Conservation (phyloP, 2,329 filamentous ascomycete genomes). For the Xylariales sp. region DNA sequence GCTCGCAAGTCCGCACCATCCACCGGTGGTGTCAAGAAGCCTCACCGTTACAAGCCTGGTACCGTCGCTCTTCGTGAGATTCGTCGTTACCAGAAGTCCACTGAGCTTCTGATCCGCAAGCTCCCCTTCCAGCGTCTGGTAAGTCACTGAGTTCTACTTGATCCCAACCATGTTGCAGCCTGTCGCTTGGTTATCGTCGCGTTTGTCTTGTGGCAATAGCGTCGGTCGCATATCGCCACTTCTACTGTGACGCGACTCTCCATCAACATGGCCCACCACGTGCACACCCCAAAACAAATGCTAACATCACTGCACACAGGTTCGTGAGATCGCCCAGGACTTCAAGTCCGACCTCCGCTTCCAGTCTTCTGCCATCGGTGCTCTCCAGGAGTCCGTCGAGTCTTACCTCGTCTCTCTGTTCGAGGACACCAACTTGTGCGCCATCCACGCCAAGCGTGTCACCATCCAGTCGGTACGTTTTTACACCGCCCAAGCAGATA, state of each 20-base stretch:
- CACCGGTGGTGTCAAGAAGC: constrained; percentile 96
- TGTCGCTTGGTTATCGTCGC: not conserved
- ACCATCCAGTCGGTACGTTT: constrained; percentile 76
- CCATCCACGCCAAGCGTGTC: constrained; percentile 98
- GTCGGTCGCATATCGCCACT: constrained; percentile 6
- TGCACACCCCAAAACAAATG: too few species aligned
- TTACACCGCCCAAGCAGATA: not conserved
- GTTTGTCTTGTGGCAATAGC: not conserved
- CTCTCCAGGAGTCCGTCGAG: constrained; percentile 97
- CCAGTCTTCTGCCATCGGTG: constrained; percentile 96
- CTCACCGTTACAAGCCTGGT: constrained; percentile 84
- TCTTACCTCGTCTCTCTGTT: constrained; percentile 98
- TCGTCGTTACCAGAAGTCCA: constrained; percentile 95
- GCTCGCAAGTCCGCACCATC: constrained; percentile 97
- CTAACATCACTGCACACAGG: constrained; percentile 32
- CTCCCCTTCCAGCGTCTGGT: constrained; percentile 95
- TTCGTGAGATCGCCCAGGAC: constrained; percentile 94
- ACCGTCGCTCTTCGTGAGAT: constrained; percentile 98
- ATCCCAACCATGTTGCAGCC: too few species aligned
- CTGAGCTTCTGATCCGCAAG: constrained; percentile 94
- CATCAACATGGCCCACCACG: too few species aligned
- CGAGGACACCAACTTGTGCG: constrained; percentile 97
- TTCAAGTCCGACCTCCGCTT: constrained; percentile 95
- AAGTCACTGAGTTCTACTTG: too few species aligned
- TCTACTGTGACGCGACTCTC: not conserved